Base-by-base conservation (phyloP, 129 eudicot species). In the Heracleum sosnowskyi region DNA sequence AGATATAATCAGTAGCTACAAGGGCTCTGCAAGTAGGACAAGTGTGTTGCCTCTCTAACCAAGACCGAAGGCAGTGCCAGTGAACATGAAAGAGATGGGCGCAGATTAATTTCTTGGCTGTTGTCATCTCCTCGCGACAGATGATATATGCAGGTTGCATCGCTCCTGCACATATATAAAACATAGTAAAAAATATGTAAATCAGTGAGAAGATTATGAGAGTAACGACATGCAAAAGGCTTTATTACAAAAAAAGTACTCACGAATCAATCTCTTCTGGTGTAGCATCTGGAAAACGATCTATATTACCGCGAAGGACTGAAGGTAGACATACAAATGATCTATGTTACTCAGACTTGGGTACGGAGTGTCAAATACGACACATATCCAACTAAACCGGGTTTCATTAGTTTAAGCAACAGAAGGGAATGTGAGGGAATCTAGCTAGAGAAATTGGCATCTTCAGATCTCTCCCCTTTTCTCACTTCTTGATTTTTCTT, bases 231-330 rank as follows among this genome's bases (percentile, higher is more conserved):
- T 40, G 5, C 37, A 68, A 63, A 49, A 83, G 7, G 28, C n/a
- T n/a, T 4, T 39, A 53, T 72, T 8, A 16, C 47, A 71, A 31
- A 79, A n/a, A 64, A 76, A 79, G 13, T 31, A 81, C 96, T 91
- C 66, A 96, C 99, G 76, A 83, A 53, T 84, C 80, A 70, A 96
- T 78, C 80, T 96, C 99, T 80, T 96, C 99, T 46, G 97, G 89
- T 70, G 97, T 92, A 71, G 99, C 99, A 90, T 96, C 97, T 62
- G 97, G 99, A 83, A 96, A 92, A 70, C 99, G 99, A n/a, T 92
- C 99, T n/a, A n/a, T n/a, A 85, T 96, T 92, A 55, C 15, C 31
- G n/a, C n/a, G n/a, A 57, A 57, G 64, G 24, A 26, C n/a, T 57
- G 31, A 57, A 57, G 64, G 29, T 22, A 9, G 64, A 55, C 66